phyloP scores from a whole-genome alignment of 352 stramenopile genomes.

The Globisporangium takayamanum region DNA sequence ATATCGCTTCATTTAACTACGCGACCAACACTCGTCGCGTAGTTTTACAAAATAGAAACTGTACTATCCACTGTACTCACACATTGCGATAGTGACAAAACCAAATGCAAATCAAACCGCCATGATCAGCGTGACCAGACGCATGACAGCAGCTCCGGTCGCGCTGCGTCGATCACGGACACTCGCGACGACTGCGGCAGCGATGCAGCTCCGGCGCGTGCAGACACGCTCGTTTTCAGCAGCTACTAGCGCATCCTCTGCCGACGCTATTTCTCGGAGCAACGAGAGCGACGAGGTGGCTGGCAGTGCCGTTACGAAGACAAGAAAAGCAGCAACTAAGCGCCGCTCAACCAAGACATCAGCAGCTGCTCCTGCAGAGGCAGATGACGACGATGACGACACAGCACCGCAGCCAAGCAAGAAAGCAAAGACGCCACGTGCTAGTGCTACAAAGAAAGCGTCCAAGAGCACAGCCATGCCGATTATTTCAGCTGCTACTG shows the following conservation, averaged over 20 bases:
- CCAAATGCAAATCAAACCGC: background rate
- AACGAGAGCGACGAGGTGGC: background rate
- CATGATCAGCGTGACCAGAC: background rate
- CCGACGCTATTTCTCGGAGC: background rate
- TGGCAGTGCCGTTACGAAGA: background rate
- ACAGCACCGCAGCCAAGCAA: background rate
- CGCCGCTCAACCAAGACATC: background rate
- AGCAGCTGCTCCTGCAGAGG: background rate
- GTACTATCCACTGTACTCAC: background rate
- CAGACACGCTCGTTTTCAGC: conserved; percentile 6
- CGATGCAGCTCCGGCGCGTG: conserved; percentile 11
- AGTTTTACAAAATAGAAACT: too few relatives aligned
- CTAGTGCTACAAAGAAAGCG: background rate
- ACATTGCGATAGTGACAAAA: background rate
- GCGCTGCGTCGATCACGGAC: background rate
- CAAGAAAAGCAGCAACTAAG: background rate
- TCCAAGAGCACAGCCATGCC: conserved; percentile 3
- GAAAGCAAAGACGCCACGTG: background rate
- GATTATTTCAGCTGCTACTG: background rate
- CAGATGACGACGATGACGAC: background rate
- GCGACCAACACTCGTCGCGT: too few relatives aligned
- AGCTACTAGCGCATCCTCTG: background rate
- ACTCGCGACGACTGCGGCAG: background rate
- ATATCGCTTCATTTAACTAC: too few relatives aligned
- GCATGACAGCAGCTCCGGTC: background rate